phyloP scores from a whole-genome alignment of 306 rosid genomes.

The Fagus sylvatica region DNA sequence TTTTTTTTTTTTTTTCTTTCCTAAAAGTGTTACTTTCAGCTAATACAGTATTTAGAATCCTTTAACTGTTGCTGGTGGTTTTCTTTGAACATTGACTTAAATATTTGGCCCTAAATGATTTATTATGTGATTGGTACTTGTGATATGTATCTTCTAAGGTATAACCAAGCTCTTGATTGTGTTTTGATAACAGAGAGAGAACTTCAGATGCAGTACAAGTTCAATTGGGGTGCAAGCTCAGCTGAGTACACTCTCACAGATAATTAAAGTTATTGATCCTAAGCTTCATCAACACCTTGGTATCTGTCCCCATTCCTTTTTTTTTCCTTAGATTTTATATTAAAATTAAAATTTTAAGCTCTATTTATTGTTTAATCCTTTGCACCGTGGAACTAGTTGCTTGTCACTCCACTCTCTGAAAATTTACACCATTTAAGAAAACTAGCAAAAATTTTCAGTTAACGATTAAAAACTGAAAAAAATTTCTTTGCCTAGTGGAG shows the following conservation, averaged over 20 bases:
- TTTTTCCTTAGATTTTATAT: neutral
- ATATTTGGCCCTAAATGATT: constrained; percentile 4
- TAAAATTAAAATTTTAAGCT: neutral
- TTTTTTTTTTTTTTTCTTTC: neutral
- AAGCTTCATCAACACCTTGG: constrained; percentile 97
- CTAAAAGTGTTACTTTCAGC: neutral
- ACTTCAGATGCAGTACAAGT: constrained; percentile 69
- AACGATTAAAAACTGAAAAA: neutral
- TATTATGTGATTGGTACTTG: constrained; percentile 7
- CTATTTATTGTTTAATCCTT: neutral
- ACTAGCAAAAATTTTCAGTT: neutral
- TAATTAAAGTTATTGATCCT: constrained; percentile 82
- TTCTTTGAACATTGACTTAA: constrained; percentile 5
- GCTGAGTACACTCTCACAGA: constrained; percentile 86
- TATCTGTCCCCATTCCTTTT: constrained; percentile 22
- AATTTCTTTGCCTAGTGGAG: too few relatives aligned
- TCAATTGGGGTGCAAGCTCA: constrained; percentile 95
- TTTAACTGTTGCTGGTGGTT: neutral
- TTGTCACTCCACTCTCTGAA: neutral
- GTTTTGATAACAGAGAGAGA: constrained; percentile 71
- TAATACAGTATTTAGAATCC: neutral
- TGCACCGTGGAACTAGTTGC: neutral
- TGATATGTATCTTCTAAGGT: constrained; percentile 18
- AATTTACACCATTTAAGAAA: neutral
- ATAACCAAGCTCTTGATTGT: constrained; percentile 33